phyloP scores from a whole-genome alignment of 371 early-diverging fungal genomes.

The Apophysomyces sp. region DNA sequence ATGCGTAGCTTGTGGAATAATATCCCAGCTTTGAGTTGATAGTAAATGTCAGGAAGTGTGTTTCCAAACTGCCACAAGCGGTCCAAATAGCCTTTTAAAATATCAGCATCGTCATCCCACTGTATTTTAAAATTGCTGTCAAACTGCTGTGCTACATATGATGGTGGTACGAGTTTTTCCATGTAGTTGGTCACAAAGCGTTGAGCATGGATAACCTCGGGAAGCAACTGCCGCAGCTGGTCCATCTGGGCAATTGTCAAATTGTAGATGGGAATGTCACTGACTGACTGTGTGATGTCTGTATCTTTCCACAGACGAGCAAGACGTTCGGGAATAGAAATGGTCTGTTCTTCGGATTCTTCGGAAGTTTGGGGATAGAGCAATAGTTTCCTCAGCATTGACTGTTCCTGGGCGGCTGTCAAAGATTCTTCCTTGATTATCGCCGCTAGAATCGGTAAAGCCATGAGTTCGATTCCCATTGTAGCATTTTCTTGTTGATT shows the following conservation, averaged over 20 bases:
- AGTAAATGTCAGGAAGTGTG: conserved; percentile 16
- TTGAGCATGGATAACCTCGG: conserved; percentile 8
- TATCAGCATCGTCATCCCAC: conserved; percentile 28
- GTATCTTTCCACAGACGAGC: conserved; percentile 6
- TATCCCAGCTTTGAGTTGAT: conserved; percentile 16
- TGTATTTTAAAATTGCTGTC: neutral
- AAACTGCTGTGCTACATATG: neutral
- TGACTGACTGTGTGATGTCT: neutral
- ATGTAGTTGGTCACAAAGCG: conserved; percentile 17
- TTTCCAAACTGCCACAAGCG: conserved; percentile 15
- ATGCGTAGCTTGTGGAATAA: conserved; percentile 22
- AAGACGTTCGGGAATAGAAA: neutral
- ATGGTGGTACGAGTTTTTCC: conserved; percentile 18
- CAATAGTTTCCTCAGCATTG: conserved; percentile 2
- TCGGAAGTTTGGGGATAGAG: conserved; percentile 4
- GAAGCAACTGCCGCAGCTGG: conserved; percentile 4
- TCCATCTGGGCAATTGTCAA: conserved; percentile 22
- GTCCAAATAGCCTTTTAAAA: conserved; percentile 17
- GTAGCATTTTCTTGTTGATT: neutral
- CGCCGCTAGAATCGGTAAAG: conserved; percentile 6
- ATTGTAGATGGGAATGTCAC: neutral
- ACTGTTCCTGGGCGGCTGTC: neutral
- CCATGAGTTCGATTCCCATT: conserved; percentile 4
- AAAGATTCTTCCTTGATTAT: neutral
- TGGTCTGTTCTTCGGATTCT: neutral